Evolutionary conservation across 2,329 filamentous ascomycete species (phyloP).

Genomic region (Fusarium keratoplasticum): DNA sequence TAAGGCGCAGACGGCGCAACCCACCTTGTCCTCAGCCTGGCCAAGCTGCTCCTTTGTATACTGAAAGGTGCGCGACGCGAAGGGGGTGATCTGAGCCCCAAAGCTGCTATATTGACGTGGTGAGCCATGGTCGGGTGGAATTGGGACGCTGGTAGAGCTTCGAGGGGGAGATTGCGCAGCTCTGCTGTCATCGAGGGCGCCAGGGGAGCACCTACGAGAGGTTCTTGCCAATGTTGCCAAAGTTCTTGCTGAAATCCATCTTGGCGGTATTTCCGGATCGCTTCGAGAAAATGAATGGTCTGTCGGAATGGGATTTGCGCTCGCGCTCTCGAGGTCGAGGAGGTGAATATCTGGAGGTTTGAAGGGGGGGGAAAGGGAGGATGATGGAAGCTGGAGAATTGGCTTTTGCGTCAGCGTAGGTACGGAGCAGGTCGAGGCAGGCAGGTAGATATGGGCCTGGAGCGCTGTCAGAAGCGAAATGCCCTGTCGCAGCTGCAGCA

Average conservation of each 20-base stretch:
- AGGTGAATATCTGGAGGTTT: constrained; percentile 15
- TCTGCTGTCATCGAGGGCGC: constrained; percentile 22
- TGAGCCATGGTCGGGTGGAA: constrained; percentile 32
- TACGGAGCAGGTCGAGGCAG: constrained; percentile 24
- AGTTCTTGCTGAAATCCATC: constrained; percentile 69
- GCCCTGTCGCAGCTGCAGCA: constrained; percentile 22
- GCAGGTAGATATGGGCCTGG: constrained; percentile 18
- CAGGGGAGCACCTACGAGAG: constrained; percentile 59
- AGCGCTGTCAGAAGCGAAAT: constrained; percentile 49
- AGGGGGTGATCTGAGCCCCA: constrained; percentile 89
- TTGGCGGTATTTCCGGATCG: constrained; percentile 30
- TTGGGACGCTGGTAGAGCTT: constrained; percentile 22
- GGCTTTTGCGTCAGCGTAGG: constrained; percentile 39
- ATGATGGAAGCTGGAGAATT: constrained; percentile 26
- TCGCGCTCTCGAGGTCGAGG: not conserved
- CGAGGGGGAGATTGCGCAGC: constrained; percentile 21
- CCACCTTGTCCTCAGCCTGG: constrained; percentile 91
- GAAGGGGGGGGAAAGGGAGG: constrained; percentile 21
- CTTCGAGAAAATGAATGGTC: constrained; percentile 7
- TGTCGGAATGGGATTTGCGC: constrained; percentile 8
- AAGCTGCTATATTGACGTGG: constrained; percentile 57
- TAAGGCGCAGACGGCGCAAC: constrained; percentile 22
- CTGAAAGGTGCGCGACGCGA: constrained; percentile 93
- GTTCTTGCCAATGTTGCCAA: constrained; percentile 69
- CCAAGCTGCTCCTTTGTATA: constrained; percentile 98